Conservation (phyloP, 2,329 filamentous ascomycete genomes). For the Colletotrichum sp. region DNA sequence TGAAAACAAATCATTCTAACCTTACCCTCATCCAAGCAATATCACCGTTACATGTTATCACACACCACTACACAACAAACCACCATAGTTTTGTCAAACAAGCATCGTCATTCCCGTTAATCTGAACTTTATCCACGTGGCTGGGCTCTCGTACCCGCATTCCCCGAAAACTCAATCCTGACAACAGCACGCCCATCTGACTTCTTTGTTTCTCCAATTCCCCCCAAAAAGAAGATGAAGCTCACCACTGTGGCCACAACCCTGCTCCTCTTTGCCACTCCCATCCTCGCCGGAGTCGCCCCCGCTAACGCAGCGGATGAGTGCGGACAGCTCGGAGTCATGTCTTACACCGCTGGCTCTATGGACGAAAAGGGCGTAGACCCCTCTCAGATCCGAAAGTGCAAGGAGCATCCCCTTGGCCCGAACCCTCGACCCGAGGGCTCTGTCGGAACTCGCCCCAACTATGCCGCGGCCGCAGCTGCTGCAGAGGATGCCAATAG, state of each 20-base stretch:
- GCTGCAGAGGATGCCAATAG: neutral
- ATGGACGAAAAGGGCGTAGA: neutral
- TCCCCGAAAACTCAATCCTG: neutral
- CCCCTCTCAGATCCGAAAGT: neutral
- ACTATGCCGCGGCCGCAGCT: neutral
- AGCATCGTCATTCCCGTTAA: neutral
- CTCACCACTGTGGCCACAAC: neutral
- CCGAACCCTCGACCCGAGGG: neutral
- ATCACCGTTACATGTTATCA: neutral
- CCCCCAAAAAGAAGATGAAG: neutral
- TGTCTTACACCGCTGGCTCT: neutral
- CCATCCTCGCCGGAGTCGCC: neutral
- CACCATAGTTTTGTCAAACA: neutral
- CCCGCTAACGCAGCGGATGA: neutral
- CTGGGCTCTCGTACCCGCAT: neutral
- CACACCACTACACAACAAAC: neutral
- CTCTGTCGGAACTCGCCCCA: neutral
- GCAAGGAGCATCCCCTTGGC: conserved; percentile 1
- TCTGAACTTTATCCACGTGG: neutral
- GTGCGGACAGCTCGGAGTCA: conserved; percentile 1
- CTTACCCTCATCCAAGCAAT: neutral
- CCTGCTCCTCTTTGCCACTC: neutral
- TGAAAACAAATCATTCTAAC: neutral
- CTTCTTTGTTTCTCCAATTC: neutral
- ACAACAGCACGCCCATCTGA: neutral